Percentiles rank a stretch among this genome's conserved stretches.
Evolutionary conservation across 75 land plant species (phyloP).

Genomic region (Ceratopteris richardii): DNA sequence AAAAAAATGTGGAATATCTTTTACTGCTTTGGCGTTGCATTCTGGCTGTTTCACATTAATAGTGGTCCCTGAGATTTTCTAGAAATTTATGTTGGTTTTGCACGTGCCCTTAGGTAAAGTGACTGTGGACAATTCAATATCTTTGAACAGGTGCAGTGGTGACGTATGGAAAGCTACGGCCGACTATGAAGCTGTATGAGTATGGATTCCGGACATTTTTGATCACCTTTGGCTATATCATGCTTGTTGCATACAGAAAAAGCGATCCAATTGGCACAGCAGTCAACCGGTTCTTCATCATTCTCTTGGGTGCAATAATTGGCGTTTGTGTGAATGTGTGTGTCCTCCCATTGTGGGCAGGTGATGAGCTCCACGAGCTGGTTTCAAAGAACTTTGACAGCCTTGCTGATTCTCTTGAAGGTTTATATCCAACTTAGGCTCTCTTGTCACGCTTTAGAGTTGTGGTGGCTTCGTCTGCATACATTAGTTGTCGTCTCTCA

Average conservation of each 20-base stretch:
- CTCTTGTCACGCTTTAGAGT: too few species aligned
- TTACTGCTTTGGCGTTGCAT: too few species aligned
- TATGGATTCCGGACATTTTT: conserved; percentile 76
- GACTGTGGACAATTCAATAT: too few species aligned
- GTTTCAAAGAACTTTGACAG: conserved; percentile 49
- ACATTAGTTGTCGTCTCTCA: too few species aligned
- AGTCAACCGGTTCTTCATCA: conserved; percentile 52
- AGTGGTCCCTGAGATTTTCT: too few species aligned
- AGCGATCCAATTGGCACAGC: conserved; percentile 47
- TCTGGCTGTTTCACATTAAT: too few species aligned
- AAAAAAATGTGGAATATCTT: too few species aligned
- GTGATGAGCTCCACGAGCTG: conserved; percentile 71
- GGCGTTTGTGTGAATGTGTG: conserved; percentile 45
- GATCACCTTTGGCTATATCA: conserved; percentile 61
- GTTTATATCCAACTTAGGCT: too few species aligned
- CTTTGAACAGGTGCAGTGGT: conserved; percentile 30
- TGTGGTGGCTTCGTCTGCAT: too few species aligned
- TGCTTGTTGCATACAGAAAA: conserved; percentile 63
- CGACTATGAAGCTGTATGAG: conserved; percentile 68
- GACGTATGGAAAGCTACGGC: conserved; percentile 46
- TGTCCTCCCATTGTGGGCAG: conserved; percentile 80
- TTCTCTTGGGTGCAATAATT: conserved; percentile 59
- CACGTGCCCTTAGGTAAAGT: too few species aligned
- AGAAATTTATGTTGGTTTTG: too few species aligned
- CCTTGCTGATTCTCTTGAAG: conserved; percentile 44